A percentile compares a stretch with the other conserved stretches of the same genome.
phyloP scores from a whole-genome alignment of 164 flowering plant species.

The Annona cherimola region DNA sequence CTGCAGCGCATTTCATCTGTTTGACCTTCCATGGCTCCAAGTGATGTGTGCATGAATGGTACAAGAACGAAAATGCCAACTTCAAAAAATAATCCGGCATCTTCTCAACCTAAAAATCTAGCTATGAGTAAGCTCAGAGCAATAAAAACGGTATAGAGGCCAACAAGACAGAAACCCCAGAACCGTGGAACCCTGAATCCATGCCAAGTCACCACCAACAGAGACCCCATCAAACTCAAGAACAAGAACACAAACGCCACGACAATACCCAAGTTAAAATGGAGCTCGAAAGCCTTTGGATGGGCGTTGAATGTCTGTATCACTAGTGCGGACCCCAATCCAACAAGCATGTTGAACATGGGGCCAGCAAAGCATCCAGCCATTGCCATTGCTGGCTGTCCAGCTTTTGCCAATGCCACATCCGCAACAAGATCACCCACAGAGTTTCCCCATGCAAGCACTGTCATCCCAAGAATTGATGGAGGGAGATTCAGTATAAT shows the following conservation, averaged over 20 bases:
- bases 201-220: slow-evolving; percentile 72
- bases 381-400: slow-evolving; percentile 98
- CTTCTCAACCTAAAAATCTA: slow-evolving; percentile 40
- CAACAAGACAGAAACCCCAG: slow-evolving; percentile 97
- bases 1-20: background rate
- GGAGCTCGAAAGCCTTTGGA: slow-evolving; percentile 74
- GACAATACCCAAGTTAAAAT: slow-evolving; percentile 74
- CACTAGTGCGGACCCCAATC: slow-evolving; percentile 83
- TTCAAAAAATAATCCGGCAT: background rate
- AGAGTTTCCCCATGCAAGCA: slow-evolving; percentile 99
- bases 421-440: slow-evolving; percentile 99
- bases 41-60: background rate
- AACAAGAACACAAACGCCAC: slow-evolving; percentile 86
- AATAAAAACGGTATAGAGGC: slow-evolving; percentile 63
- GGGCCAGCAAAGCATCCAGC: slow-evolving; percentile 99
- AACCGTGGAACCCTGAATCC: slow-evolving; percentile 90
- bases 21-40: background rate
- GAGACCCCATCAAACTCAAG: slow-evolving; percentile 90
- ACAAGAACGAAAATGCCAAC: background rate
- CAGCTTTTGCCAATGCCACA: slow-evolving; percentile 94
- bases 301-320: slow-evolving; percentile 64
- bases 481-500: slow-evolving; percentile 65
- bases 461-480: slow-evolving; percentile 87
- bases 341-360: slow-evolving; percentile 98
- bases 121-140: slow-evolving; percentile 64